Percentiles rank a stretch among this genome's conserved stretches.
Evolutionary conservation across 208 protist species (phyloP).

Genomic region (Wallacemonas sp.): DNA sequence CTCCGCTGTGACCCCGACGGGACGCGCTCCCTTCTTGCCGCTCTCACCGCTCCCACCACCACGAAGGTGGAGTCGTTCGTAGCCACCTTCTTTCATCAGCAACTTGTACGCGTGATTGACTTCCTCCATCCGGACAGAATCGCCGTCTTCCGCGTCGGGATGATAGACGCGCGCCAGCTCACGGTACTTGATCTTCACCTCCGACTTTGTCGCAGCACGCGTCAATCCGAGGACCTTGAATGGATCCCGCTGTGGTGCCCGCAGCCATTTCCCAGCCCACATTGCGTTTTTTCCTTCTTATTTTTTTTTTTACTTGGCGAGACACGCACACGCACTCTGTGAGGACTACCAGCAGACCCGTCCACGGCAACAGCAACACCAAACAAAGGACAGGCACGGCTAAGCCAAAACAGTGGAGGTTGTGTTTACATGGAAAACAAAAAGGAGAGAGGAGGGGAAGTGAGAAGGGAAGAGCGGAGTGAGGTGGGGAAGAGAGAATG

Average conservation of each 20-base stretch:
- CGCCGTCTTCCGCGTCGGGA: conserved; percentile 68
- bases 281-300: too few species aligned
- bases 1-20: conserved; percentile 31
- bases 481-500: background rate
- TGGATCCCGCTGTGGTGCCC: conserved; percentile 44
- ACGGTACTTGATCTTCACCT: conserved; percentile 84
- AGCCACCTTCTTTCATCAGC: conserved; percentile 80
- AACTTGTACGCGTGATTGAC: conserved; percentile 89
- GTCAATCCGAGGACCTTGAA: conserved; percentile 75
- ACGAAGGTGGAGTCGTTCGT: conserved; percentile 65
- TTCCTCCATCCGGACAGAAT: conserved; percentile 76
- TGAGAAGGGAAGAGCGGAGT: background rate
- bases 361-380: background rate
- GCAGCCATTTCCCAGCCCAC: background rate
- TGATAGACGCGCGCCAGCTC: conserved; percentile 86
- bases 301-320: background rate
- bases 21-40: conserved; percentile 1
- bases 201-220: conserved; percentile 62
- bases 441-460: background rate
- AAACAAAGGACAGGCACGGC: background rate
- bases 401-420: background rate
- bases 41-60: background rate
- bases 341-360: too few species aligned
- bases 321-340: background rate
- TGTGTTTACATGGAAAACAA: too few species aligned